Evolutionary conservation across 441 rosid genomes (phyloP), one percentile per base, ranked within the genome.

Genomic region (Eruca vesicaria): DNA sequence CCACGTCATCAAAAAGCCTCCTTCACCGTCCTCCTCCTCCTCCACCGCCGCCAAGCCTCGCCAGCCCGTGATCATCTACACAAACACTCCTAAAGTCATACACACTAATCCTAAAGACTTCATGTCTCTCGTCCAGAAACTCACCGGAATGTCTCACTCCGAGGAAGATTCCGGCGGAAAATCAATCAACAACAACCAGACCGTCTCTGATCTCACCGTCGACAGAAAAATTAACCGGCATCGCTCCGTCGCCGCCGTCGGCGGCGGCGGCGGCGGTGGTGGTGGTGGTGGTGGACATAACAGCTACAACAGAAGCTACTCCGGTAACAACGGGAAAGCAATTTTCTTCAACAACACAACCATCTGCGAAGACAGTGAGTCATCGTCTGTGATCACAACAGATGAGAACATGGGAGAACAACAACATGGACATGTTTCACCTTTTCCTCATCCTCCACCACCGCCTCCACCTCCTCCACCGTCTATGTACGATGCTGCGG

Each of bases 1-100:
- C 0, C 94, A 86, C 78, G 31, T 69, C 63, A 90, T 85, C 23
- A 91, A 86, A 29, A 85, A 85, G 71, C 69, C 84, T 1, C 76
- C 84, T 0, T 76, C 97, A 1, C 71, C 88, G 1, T 72, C 85
- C 0, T 74, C 85, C 0, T 66, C 73, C 15, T 74, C 82, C n/a
- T 41, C 84, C 0, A 57, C 88, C 0, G 76, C 85, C 0, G 68
- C 75, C 2, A 84, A 85, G 79, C 84, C 86, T 43, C 90, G 87
- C 5, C 95, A 86, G 14, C 98, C 98, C 2, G 97, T 93, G 31
- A 91, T 93, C 69, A 93, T 93, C 48, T 90, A 92, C 83, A 90
- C 97, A 1, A 95, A 88, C 68, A 85, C 90, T 4, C 96, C 97
- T 1, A 92, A 86, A 73, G 29, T 92, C 48, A 92, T 92, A 66